Conservation (phyloP, 176 grass and related monocot species). For the Phoenix dactylifera region DNA sequence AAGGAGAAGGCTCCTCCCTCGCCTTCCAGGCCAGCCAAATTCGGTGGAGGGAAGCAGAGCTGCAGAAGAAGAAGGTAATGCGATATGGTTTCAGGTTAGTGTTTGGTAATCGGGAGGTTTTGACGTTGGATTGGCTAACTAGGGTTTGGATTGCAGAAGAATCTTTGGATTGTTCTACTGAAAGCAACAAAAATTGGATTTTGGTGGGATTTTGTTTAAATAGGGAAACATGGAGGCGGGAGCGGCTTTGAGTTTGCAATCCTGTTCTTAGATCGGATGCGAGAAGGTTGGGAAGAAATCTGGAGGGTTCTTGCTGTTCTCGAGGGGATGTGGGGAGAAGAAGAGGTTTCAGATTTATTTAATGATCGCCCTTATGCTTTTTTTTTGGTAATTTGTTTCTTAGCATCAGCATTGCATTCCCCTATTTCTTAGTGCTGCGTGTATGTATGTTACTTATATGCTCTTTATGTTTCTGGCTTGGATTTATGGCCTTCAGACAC, state of each 20-base stretch:
- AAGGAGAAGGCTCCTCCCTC: slow-evolving; percentile 24
- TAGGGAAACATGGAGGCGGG: not conserved
- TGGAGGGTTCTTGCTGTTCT: not conserved
- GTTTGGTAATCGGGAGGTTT: not conserved
- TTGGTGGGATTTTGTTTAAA: not conserved
- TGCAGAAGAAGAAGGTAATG: slow-evolving; percentile 28
- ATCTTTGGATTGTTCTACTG: too few species aligned
- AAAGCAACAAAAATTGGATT: not conserved
- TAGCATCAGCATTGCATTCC: too few species aligned
- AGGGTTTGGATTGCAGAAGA: not conserved
- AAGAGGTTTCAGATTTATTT: not conserved
- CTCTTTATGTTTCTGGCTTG: too few species aligned
- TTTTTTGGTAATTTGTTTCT: too few species aligned
- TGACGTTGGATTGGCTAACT: not conserved
- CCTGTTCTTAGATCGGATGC: slow-evolving; percentile 1
- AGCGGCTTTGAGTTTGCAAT: slow-evolving; percentile 2
- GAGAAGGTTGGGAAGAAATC: not conserved
- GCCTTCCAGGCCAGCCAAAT: slow-evolving; percentile 25
- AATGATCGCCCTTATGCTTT: too few species aligned
- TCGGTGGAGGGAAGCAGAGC: slow-evolving; percentile 25
- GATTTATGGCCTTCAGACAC: too few species aligned
- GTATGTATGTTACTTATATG: too few species aligned
- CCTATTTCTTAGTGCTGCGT: too few species aligned
- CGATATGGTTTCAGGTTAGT: not conserved
- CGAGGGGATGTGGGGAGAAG: not conserved